A percentile compares a stretch with the other conserved stretches of the same genome.
Evolutionary conservation across 1,139 yeast genomes (phyloP).

Genomic region (Candida neerlandica): DNA sequence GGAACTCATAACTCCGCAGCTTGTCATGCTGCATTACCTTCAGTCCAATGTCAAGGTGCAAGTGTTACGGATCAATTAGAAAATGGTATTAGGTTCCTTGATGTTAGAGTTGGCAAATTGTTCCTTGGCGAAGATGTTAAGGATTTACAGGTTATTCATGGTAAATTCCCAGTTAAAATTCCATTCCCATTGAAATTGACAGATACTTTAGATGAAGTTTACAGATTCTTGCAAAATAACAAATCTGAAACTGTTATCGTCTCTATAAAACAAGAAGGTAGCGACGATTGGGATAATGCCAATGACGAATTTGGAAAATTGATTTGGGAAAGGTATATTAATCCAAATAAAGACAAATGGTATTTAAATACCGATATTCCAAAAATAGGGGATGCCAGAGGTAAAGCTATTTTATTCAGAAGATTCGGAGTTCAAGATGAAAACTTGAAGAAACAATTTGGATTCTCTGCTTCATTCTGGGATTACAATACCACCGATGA

Average conservation of each 20-base stretch:
- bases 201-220: conserved; percentile 57
- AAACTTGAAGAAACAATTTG: conserved; percentile 48
- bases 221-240: conserved; percentile 55
- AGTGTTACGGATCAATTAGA: conserved; percentile 62
- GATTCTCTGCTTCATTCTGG: conserved; percentile 74
- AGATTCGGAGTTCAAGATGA: conserved; percentile 65
- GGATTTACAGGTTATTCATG: conserved; percentile 66
- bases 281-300: conserved; percentile 62
- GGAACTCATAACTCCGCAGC: conserved; percentile 87
- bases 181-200: conserved; percentile 57
- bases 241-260: conserved; percentile 65
- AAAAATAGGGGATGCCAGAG: conserved; percentile 61
- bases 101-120: conserved; percentile 65
- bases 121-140: conserved; percentile 49
- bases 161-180: conserved; percentile 71
- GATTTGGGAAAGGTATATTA: conserved; percentile 63
- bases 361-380: conserved; percentile 62
- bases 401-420: conserved; percentile 67
- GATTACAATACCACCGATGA: conserved; percentile 65
- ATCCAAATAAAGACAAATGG: conserved; percentile 58
- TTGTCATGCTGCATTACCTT: conserved; percentile 71
- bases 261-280: conserved; percentile 76
- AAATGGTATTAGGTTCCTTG: conserved; percentile 75
- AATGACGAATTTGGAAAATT: conserved; percentile 67
- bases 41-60: conserved; percentile 77